Conservation (phyloP, 208 protist species). For the Wallacemonas sp. region DNA sequence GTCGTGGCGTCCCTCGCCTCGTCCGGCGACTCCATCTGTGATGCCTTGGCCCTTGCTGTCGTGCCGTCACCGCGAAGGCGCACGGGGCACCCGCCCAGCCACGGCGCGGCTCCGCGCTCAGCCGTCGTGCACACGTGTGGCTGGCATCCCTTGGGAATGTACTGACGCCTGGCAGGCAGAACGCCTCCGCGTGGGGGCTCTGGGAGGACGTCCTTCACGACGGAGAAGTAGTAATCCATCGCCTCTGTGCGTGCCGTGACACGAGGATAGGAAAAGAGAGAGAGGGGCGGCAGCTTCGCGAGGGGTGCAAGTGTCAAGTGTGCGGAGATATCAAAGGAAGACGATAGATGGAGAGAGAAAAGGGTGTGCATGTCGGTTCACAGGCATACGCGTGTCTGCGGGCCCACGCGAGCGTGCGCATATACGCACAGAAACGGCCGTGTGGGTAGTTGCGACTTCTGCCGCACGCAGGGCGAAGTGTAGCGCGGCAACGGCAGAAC, state of each 20-base stretch:
- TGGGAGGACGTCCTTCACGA: conserved; percentile 24
- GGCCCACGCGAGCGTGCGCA: too few relatives aligned
- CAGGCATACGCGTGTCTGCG: background rate
- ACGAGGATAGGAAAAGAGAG: too few relatives aligned
- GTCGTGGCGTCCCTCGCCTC: background rate
- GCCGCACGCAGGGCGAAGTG: too few relatives aligned
- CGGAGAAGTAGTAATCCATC: conserved; percentile 34
- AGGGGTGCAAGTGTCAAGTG: too few relatives aligned
- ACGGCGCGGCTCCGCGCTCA: background rate
- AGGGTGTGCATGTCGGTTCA: background rate
- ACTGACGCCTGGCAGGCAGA: conserved; percentile 17
- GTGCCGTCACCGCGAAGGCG: conserved; percentile 27
- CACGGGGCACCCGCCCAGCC: conserved; percentile 7
- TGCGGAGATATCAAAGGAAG: too few relatives aligned
- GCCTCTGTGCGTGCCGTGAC: background rate
- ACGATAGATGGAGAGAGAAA: too few relatives aligned
- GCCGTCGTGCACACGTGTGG: conserved; percentile 41
- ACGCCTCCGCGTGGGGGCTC: background rate
- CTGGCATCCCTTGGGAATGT: conserved; percentile 39
- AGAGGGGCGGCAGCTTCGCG: too few relatives aligned
- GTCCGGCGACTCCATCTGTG: background rate
- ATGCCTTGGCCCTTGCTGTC: conserved; percentile 10
- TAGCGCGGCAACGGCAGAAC: too few relatives aligned
- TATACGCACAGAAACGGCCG: too few relatives aligned
- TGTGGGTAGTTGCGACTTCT: too few relatives aligned